Conservation (phyloP, 306 rosid genomes). For the Vicia sativa region DNA sequence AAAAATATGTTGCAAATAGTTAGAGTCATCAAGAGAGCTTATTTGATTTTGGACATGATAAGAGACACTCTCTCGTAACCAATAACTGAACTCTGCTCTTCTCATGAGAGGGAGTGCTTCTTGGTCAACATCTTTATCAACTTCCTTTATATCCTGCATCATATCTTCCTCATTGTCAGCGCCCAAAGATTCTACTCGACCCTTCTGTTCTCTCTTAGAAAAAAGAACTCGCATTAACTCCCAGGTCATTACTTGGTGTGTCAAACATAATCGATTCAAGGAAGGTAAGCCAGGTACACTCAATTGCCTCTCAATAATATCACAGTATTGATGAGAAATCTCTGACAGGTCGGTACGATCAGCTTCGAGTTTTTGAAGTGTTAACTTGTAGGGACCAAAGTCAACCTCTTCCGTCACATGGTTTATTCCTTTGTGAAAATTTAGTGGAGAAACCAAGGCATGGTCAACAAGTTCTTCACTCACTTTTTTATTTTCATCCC, state of each 20-base stretch:
- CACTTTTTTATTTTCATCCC: conserved; percentile 84
- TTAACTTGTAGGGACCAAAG: conserved; percentile 70
- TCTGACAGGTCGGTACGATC: conserved; percentile 66
- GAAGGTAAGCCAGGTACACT: conserved; percentile 77
- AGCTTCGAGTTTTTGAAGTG: conserved; percentile 72
- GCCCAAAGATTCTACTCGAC: conserved; percentile 54
- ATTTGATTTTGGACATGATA: conserved; percentile 76
- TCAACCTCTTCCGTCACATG: conserved; percentile 66
- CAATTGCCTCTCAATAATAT: conserved; percentile 73
- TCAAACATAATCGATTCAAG: conserved; percentile 59
- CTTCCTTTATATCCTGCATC: conserved; percentile 82
- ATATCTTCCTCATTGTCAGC: conserved; percentile 89
- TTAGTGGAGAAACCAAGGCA: conserved; percentile 71
- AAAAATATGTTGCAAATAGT: conserved; percentile 74
- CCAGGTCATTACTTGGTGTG: conserved; percentile 94
- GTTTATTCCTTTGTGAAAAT: conserved; percentile 69
- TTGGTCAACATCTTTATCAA: conserved; percentile 61
- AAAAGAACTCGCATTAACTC: conserved; percentile 93
- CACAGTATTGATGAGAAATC: conserved; percentile 75
- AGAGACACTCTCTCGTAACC: conserved; percentile 93
- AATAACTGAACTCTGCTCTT: conserved; percentile 94
- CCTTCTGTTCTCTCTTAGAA: conserved; percentile 64
- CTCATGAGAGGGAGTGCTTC: conserved; percentile 89
- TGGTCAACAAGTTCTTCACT: conserved; percentile 68
- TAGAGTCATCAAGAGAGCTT: conserved; percentile 70